phyloP scores from a whole-genome alignment of 1,284 basidiomycete species.

The Schizophyllum amplum region DNA sequence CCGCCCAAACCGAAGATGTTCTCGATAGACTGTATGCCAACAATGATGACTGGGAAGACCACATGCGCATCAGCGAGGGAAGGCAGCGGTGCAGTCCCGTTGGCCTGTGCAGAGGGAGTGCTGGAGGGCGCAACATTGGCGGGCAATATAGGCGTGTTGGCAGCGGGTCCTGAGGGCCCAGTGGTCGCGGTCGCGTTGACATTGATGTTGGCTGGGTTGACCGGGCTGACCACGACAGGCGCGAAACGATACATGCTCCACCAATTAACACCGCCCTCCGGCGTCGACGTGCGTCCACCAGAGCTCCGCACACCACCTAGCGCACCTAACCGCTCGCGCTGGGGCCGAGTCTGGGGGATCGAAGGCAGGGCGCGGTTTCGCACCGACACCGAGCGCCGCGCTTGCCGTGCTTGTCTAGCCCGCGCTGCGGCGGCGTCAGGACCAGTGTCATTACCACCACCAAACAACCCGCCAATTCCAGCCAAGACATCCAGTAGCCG shows the following conservation, averaged over 20 bases:
- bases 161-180: background rate
- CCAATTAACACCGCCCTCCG: constrained; percentile 57
- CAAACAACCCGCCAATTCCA: background rate
- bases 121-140: background rate
- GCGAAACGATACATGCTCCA: constrained; percentile 77
- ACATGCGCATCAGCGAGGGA: constrained; percentile 6
- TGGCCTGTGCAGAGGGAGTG: constrained; percentile 7
- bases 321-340: background rate
- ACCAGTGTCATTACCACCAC: no score
- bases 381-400: no score
- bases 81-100: constrained; percentile 3
- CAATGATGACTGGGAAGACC: constrained; percentile 73
- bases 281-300: background rate
- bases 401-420: background rate
- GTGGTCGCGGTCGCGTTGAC: background rate
- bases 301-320: background rate
- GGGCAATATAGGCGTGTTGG: background rate
- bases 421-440: background rate
- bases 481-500: background rate
- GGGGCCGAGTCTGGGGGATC: background rate
- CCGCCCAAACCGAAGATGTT: background rate
- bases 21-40: constrained; percentile 48
- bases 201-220: background rate
- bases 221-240: constrained; percentile 31
- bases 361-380: no score